A percentile compares a stretch with the other conserved stretches of the same genome.
Evolutionary conservation across 2,329 filamentous ascomycete genomes (phyloP).

Genomic region (Botrytis byssoidea): DNA sequence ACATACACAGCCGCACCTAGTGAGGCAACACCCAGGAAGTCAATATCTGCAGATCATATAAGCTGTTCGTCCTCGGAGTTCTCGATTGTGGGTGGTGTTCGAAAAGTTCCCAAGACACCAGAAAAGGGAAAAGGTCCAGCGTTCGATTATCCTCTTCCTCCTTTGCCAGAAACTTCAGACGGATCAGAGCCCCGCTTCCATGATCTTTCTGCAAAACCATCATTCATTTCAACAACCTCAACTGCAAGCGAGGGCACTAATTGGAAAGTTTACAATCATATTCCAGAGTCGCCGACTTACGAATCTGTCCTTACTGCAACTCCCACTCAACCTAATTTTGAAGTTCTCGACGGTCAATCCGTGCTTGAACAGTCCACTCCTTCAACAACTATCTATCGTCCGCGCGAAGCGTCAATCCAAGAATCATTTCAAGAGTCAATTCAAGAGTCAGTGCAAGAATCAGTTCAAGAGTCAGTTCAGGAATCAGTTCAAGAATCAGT

Average conservation of each 20-base stretch:
- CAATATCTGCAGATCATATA: slow-evolving; percentile 37
- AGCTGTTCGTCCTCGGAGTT: slow-evolving; percentile 38
- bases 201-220: slow-evolving; percentile 38
- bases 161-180: slow-evolving; percentile 33
- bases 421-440: not conserved
- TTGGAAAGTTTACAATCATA: slow-evolving; percentile 37
- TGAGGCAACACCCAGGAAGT: slow-evolving; percentile 31
- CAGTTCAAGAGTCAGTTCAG: not conserved
- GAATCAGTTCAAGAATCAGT: not conserved
- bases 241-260: slow-evolving; percentile 39
- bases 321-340: slow-evolving; percentile 19
- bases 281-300: slow-evolving; percentile 25
- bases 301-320: slow-evolving; percentile 27
- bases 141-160: slow-evolving; percentile 30
- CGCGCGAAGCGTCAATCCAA: not conserved
- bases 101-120: slow-evolving; percentile 40
- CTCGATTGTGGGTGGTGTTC: slow-evolving; percentile 39
- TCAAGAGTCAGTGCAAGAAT: not conserved
- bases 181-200: slow-evolving; percentile 29
- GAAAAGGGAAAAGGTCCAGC: slow-evolving; percentile 35
- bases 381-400: slow-evolving; percentile 17
- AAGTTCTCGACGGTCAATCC: slow-evolving; percentile 15
- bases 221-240: slow-evolving; percentile 38
- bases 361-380: slow-evolving; percentile 14
- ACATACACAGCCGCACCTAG: slow-evolving; percentile 27